Conservation (phyloP, 352 stramenopile genomes). For the Globisporangium splendens region DNA sequence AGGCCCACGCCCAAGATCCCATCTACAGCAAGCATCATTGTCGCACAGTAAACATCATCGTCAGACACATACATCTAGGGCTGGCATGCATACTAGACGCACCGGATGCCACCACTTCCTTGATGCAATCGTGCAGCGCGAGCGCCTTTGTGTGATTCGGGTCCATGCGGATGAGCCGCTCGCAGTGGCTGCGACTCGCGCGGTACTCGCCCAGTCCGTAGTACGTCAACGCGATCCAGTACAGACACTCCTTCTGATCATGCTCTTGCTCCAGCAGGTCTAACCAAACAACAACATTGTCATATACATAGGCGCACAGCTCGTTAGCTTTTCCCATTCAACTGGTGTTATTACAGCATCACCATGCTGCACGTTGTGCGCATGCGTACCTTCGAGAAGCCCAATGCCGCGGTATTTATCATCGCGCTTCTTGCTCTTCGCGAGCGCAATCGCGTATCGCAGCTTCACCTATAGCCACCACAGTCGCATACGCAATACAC, state of each 20-base stretch:
- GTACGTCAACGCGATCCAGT: constrained; percentile 72
- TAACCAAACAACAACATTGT: constrained; percentile 15
- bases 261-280: constrained; percentile 58
- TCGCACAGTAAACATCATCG: background rate
- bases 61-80: too few relatives aligned
- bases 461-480: constrained; percentile 51
- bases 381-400: constrained; percentile 63
- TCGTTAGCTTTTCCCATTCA: too few relatives aligned
- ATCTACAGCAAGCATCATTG: constrained; percentile 37
- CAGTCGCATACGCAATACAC: background rate
- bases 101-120: constrained; percentile 64
- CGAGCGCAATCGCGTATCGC: constrained; percentile 64
- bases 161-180: constrained; percentile 72
- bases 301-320: background rate
- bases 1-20: constrained; percentile 65
- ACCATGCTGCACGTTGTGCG: too few relatives aligned
- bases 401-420: constrained; percentile 73
- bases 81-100: background rate
- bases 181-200: constrained; percentile 63
- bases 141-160: constrained; percentile 67
- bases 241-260: constrained; percentile 63
- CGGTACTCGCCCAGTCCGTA: constrained; percentile 70
- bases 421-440: constrained; percentile 77
- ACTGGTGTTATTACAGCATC: too few relatives aligned
- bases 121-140: constrained; percentile 74